Evolutionary conservation across 805 yeast genomes (phyloP), one percentile per base, ranked within the genome.

Genomic region (Spathaspora passalidarum): DNA sequence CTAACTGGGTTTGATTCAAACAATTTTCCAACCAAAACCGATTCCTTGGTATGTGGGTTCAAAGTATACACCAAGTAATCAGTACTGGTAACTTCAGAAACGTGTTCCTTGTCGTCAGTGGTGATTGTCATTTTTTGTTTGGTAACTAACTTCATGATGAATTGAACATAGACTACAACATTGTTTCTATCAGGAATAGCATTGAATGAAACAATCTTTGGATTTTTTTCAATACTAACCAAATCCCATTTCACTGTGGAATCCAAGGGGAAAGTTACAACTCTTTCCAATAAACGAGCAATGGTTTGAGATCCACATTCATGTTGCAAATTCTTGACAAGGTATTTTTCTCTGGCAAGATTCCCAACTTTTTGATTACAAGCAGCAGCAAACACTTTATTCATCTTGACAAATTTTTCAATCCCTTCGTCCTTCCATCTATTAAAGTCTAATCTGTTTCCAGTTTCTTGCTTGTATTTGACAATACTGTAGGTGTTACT

Each of bases 401-500:
- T 89, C n/a, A 88, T 84, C 47, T 79, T 79, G 22, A 85, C 86
- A 62, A 82, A 90, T 42, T 72, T 73, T 54, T 88, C 88, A 55
- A 91, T 81, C 6, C 96, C 96, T 23, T 76, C 76, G 64, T 89
- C 92, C 63, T 87, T 88, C 96, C 96, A 91, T 49, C 82, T 78
- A 25, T 91, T 88, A 63, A 81, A 85, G 46, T 77, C 60, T 32
- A 81, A 79, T 21, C 63, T 65, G 48, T 65, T 59, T 32, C 64
- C 63, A 32, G 75, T 67, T 42, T 72, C 77, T 37, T 63, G 59
- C 62, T 69, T 75, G 56, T 65, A 78, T 51, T 72, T 72, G 45
- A 71, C 74, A 3, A 76, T 71, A 49, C 72, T 75, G 44, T 73
- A 73, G 37, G 90, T 82, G 61, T 85, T 86, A 60, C 80, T 76